A percentile compares a stretch with the other conserved stretches of the same genome.
These are phyloP conservation scores for Bruguiera gymnorhiza DNA, from an alignment of 345 rosid species.

Conservation along the genomic window DNA sequence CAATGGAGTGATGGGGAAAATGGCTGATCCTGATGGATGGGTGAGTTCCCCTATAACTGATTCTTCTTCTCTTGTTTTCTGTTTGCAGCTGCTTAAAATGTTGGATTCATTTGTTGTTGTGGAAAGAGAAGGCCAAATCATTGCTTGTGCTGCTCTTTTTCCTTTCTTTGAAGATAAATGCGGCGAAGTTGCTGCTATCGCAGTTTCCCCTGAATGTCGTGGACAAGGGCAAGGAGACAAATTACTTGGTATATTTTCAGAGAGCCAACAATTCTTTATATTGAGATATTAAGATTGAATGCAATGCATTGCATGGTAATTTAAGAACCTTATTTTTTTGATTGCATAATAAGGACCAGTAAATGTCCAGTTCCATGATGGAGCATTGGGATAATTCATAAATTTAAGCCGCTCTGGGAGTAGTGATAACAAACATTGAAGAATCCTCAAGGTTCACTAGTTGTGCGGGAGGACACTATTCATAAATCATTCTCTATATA, in stretches of 20 bases:
- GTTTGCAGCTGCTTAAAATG: slow-evolving; percentile 56
- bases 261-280: neutral
- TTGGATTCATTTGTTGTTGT: slow-evolving; percentile 64
- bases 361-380: no score
- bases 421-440: no score
- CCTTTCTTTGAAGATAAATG: slow-evolving; percentile 75
- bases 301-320: no score
- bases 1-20: neutral
- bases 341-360: no score
- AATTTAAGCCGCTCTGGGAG: no score
- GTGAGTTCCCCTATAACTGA: slow-evolving; percentile 2
- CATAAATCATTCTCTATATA: neutral
- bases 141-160: slow-evolving; percentile 91
- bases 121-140: slow-evolving; percentile 92
- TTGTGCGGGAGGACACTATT: no score
- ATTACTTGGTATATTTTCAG: slow-evolving; percentile 57
- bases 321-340: no score
- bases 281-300: neutral
- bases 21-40: neutral
- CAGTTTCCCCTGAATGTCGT: slow-evolving; percentile 84
- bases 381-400: no score
- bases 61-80: slow-evolving; percentile 12
- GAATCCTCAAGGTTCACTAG: no score
- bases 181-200: slow-evolving; percentile 93
- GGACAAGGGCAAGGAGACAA: slow-evolving; percentile 99